Base-by-base conservation (phyloP, 2,329 filamentous ascomycete genomes). In the Venturia carpophila region DNA sequence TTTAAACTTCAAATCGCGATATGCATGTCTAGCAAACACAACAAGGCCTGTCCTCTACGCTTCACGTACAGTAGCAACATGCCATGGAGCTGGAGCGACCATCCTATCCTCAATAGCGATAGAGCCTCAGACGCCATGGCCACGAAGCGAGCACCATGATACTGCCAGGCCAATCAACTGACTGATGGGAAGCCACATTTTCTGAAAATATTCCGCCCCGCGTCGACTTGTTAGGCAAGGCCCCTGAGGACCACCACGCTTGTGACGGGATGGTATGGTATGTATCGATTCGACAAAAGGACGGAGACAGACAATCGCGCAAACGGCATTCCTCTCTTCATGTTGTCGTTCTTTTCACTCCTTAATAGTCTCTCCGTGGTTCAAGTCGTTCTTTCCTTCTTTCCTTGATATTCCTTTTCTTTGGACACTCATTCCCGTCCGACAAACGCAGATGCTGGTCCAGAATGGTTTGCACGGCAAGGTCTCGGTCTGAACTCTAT, bases 391-490 rank as follows among this genome's bases (percentile, higher is more conserved):
- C 52, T 37, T 58, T 58, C n/a, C 52, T n/a, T n/a, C 30, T 11
- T n/a, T 58, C 30, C 2, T 19, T 58, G 4, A 19, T 58, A 56
- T 58, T 58, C 15, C 17, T 58, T 7, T 56, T 19, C 3, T 30
- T 17, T 15, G 1, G 3, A 21, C 19, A 37, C 7, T 37, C 13
- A 9, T 37, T 58, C 0, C 21, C 21, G 24, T 15, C 13, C 10
- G 21, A 27, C 5, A 52, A 5, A 3, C 37, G 52, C 19, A n/a
- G 27, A 37, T 19, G 4, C 27, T 37, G 30, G 3, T n/a, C 1
- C 27, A 34, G n/a, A 37, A 61, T 61, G 60, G 60, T 61, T 43
- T 61, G 60, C 60, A 41, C 60, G 5, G 60, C 37, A 34, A 42
- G 60, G 39, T 37, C 60, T 5, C 60, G 60, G 15, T 61, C 60